phyloP scores from a whole-genome alignment of 2,329 filamentous ascomycete genomes.

The Colletotrichum tamarilloi region DNA sequence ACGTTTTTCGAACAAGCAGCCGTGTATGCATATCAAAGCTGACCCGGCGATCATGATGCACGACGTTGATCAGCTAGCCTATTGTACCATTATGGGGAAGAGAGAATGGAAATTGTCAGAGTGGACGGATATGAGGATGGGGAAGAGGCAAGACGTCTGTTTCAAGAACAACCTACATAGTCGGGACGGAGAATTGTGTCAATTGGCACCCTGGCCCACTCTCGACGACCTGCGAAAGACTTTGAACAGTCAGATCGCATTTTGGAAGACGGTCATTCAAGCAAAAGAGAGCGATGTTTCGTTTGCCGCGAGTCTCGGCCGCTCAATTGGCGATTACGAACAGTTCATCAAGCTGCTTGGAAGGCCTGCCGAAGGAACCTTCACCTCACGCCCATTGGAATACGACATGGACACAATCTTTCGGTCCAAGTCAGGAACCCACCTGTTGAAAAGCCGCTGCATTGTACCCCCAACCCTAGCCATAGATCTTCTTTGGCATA shows the following conservation, averaged over 20 bases:
- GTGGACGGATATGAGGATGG: slow-evolving; percentile 24
- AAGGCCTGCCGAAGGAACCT: not conserved
- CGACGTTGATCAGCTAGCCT: not conserved
- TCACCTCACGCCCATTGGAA: not conserved
- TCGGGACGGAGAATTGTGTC: slow-evolving; percentile 8
- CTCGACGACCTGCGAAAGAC: slow-evolving; percentile 21
- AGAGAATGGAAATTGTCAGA: slow-evolving; percentile 15
- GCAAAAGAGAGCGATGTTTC: slow-evolving; percentile 5
- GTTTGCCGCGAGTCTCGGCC: not conserved
- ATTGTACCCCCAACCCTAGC: slow-evolving; percentile 24
- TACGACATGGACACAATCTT: slow-evolving; percentile 22
- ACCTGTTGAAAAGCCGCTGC: not conserved
- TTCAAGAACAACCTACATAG: not conserved
- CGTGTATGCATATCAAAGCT: not conserved
- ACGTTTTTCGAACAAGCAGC: not conserved
- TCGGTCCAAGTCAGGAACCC: not conserved
- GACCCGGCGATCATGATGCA: not conserved
- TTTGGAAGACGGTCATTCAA: slow-evolving; percentile 27
- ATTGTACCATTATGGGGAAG: not conserved
- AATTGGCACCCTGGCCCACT: slow-evolving; percentile 29
- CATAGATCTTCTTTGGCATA: slow-evolving; percentile 34
- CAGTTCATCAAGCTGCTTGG: slow-evolving; percentile 25
- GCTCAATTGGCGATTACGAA: slow-evolving; percentile 10
- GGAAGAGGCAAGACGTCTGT: slow-evolving; percentile 11
- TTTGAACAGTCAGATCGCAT: slow-evolving; percentile 21